Base-by-base conservation (phyloP, 1,284 basidiomycete genomes). In the Chalciporus sp. region DNA sequence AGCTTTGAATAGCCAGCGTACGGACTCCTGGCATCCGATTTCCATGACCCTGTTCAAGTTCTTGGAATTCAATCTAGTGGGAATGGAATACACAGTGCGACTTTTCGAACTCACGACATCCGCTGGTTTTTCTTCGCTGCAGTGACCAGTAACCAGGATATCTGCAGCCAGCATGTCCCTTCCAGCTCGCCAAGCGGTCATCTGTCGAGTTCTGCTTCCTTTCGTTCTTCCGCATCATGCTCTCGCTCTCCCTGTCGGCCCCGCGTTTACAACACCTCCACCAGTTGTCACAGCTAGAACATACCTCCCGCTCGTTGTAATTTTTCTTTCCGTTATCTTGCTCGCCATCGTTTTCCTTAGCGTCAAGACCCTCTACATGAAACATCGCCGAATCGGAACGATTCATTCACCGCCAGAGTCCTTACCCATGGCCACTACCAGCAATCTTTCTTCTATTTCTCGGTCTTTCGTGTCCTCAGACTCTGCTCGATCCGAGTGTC, bases 321-420 rank as follows among this genome's bases (percentile, higher is more conserved):
- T 65, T 31, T 55, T 42, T 26, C 41, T 61, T 16, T 57, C 49
- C 10, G 12, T 67, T 17, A 51, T 70, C 17, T 39, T 59, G 16
- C 31, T 71, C 31, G 4, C 54, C 17, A 20, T 49, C 29, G 37
- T 39, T 35, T 58, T 64, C 28, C 37, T 71, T 47, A 54, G 42
- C 29, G n/a, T 69, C 46, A 69, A 69, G 26, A 11, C 61, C 29
- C 28, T 58, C 37, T 69, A 72, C 44, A 57, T 71, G 59, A 67
- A 66, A 17, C 51, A 54, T 11, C 69, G 67, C 43, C 67, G 70
- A 26, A 57, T 64, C 26, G 50, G 56, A 19, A 62, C 60, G 1
- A 62, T 70, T 26, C 66, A 67, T 35, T 45, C 53, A n/a, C 56
- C 58, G 2, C 43, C 37, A 28, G 0, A 40, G 26, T 14, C 45